Percentiles rank a stretch among this genome's conserved stretches.
phyloP scores from a whole-genome alignment of 768 basidiomycete species.

The Mycena rosella region DNA sequence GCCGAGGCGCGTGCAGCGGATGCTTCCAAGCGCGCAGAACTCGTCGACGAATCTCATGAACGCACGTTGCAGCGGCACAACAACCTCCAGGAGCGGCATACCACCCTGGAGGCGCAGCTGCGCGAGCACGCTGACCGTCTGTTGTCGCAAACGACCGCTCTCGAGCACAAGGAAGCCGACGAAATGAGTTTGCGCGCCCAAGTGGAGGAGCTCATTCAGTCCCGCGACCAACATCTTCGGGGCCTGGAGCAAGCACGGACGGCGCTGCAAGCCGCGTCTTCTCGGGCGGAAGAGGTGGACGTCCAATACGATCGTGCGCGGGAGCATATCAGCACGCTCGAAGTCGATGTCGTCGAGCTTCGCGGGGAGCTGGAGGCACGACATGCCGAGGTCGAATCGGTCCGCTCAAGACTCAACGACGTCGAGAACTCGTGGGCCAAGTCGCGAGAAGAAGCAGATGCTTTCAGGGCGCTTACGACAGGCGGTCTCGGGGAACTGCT shows the following conservation, averaged over 20 bases:
- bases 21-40: constrained; percentile 80
- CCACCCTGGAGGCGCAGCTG: constrained; percentile 69
- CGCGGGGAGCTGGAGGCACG: constrained; percentile 86
- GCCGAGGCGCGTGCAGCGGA: constrained; percentile 84
- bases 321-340: constrained; percentile 76
- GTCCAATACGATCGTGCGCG: constrained; percentile 76
- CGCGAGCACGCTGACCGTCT: constrained; percentile 85
- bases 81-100: constrained; percentile 76
- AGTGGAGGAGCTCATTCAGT: constrained; percentile 76
- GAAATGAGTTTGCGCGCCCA: constrained; percentile 71
- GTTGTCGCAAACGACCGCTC: constrained; percentile 76
- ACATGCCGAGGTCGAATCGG: constrained; percentile 78
- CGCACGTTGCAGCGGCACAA: constrained; percentile 73
- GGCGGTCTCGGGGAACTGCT: constrained; percentile 88
- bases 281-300: constrained; percentile 85
- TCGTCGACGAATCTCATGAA: constrained; percentile 76
- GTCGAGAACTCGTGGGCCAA: constrained; percentile 93
- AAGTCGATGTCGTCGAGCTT: constrained; percentile 82
- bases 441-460: constrained; percentile 94
- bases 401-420: constrained; percentile 75
- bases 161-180: constrained; percentile 87
- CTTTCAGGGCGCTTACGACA: constrained; percentile 88
- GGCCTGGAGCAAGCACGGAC: constrained; percentile 88
- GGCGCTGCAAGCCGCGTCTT: constrained; percentile 81
- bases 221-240: constrained; percentile 87